Base-by-base conservation (phyloP, 2,329 filamentous ascomycete species). In the Paramyrothecium roridum region DNA sequence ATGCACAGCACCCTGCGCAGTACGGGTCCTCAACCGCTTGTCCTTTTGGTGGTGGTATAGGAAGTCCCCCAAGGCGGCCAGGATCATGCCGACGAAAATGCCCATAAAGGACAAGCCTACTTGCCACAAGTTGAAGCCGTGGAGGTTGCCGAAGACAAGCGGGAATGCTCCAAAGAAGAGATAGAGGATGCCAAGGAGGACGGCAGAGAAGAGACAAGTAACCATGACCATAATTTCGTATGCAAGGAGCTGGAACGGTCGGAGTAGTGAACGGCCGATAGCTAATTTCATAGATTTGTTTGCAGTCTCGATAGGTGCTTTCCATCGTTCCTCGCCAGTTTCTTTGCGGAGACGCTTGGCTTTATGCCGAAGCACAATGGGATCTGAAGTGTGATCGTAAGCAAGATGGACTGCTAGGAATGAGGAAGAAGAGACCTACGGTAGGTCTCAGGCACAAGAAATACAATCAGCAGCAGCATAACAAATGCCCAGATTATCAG, bases 101-200 rank as follows among this genome's bases (percentile, higher is more conserved):
- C 86, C 88, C 49, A 95, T 65, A 70, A 96, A 96, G 17, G 85
- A 81, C 55, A 95, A 74, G 17, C 92, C 93, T 12, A 84, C 79
- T 71, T 96, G 89, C 79, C 88, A 95, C 11, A 91, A 76, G 53
- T 84, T 85, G 75, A 96, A 92, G 19, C 83, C 85, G 68, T 96
- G 88, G 33, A 37, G 33, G 33, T 37, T 82, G 22, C 79, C 70
- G 66, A 96, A 96, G 8, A 96, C 84, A n/a, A 93, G 73, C 2
- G 87, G 82, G 59, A 95, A 93, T 0, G 91, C 89, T 8, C 90
- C 90, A 66, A 93, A 93, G 74, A 93, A 95, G 3, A 95, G 81
- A 67, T 96, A 96, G 1, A 96, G 73, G 21, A 93, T 87, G 1
- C 91, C 91, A 3, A 96, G 76, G 10, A 96, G 75, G 49, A 96